Conservation (phyloP, 2,329 filamentous ascomycete species). For the Pyrenophora graminea region DNA sequence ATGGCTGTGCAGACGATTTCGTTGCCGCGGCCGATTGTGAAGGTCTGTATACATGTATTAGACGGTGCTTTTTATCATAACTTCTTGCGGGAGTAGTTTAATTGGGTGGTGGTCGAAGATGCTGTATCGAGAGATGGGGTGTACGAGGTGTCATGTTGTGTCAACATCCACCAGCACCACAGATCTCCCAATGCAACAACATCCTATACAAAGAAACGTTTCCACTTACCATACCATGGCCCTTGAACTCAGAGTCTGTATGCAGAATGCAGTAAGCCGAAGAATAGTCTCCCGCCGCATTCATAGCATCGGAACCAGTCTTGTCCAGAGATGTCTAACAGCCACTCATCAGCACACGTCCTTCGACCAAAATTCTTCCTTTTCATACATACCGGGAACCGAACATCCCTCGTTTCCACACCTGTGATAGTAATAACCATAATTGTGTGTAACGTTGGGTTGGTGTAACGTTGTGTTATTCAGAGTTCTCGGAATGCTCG, state of each 20-base stretch:
- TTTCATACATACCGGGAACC: conserved; percentile 50
- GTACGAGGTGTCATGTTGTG: neutral
- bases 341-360: neutral
- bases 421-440: conserved; percentile 54
- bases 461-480: neutral
- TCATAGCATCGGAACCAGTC: conserved; percentile 97
- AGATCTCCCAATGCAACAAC: neutral
- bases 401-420: conserved; percentile 53
- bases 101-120: neutral
- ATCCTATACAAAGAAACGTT: conserved; percentile 35
- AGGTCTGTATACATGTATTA: conserved; percentile 54
- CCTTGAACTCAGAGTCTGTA: conserved; percentile 72
- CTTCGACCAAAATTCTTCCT: neutral
- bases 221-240: conserved; percentile 76
- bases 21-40: conserved; percentile 87
- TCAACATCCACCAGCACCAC: neutral
- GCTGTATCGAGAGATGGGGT: neutral
- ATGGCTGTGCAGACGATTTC: conserved; percentile 90
- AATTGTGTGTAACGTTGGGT: neutral
- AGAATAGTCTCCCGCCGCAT: conserved; percentile 89
- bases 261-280: conserved; percentile 91
- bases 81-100: neutral
- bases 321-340: conserved; percentile 83
- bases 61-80: neutral
- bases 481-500: conserved; percentile 11